These are phyloP conservation scores for Phytophthora podocarpi DNA, from an alignment of 352 stramenopile genomes.

Conservation along the genomic window DNA sequence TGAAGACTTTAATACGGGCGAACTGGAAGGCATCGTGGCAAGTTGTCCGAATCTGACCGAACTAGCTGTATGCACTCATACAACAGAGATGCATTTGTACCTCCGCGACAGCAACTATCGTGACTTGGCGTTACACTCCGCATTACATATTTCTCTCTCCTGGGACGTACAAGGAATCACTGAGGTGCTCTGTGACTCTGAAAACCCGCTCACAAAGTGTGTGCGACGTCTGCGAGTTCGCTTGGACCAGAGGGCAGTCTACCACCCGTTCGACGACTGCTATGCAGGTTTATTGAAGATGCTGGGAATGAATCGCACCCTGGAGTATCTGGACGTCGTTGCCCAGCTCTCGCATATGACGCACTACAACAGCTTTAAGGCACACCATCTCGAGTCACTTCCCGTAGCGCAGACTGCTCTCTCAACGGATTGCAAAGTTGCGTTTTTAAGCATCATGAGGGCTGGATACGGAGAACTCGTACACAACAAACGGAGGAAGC, in stretches of 20 bases:
- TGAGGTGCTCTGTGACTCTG: constrained; percentile 12
- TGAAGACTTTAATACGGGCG: constrained; percentile 14
- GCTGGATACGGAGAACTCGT: neutral
- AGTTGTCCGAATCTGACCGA: constrained; percentile 28
- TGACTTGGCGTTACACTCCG: constrained; percentile 14
- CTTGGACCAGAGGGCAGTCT: constrained; percentile 1
- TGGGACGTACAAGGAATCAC: constrained; percentile 7
- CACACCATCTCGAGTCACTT: constrained; percentile 24
- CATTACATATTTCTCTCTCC: constrained; percentile 6
- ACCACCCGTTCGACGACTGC: constrained; percentile 9
- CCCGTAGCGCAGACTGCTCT: constrained; percentile 4
- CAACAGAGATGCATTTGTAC: constrained; percentile 25
- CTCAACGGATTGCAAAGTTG: constrained; percentile 15
- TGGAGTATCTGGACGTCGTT: constrained; percentile 34
- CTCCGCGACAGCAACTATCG: constrained; percentile 24
- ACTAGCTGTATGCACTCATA: constrained; percentile 24
- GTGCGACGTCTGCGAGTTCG: constrained; percentile 26
- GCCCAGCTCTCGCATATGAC: constrained; percentile 10
- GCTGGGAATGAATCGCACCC: constrained; percentile 20
- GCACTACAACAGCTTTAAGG: constrained; percentile 25
- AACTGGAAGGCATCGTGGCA: constrained; percentile 28
- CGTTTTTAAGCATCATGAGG: constrained; percentile 30
- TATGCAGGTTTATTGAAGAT: constrained; percentile 17
- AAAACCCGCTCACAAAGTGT: constrained; percentile 28
- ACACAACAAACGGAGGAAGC: constrained; percentile 17